Evolutionary conservation across 2,329 filamentous ascomycete genomes (phyloP), one percentile per base, ranked within the genome.

Genomic region (Aureobasidium sp.): DNA sequence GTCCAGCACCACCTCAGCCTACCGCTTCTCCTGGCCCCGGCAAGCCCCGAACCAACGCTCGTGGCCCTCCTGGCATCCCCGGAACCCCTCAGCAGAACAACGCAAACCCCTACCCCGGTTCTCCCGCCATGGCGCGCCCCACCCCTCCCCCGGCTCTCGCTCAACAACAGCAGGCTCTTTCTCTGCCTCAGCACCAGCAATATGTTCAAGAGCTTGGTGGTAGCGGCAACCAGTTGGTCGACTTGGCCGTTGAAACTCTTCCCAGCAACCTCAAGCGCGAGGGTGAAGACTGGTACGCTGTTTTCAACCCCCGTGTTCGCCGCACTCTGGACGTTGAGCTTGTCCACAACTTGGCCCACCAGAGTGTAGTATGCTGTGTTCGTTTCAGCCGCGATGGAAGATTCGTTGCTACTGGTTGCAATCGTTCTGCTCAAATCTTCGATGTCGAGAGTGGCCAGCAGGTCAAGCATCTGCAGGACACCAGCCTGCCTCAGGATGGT

Each of bases 351-450:
- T 82, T 99, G 57, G 84, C 85, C 63, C 94, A 99, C 70, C 90
- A 96, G 71, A 97, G 93, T 68, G 94, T 99, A 3, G 94, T 99
- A 0, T 99, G 94, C 81, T 99, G 94, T 73, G 94, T 99, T 37
- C 84, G 94, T 61, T 99, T 99, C 79, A 97, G 93, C 72, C 84
- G 89, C 60, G 94, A 99, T 70, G 94, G 94, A 67, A 92, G 95
- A 71, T 96, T 90, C 67, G 89, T 99, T 60, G 94, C 94, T 8
- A 99, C 94, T 5, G 94, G 94, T 45, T 97, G 94, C 80, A 99
- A 99, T 75, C 82, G 92, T 65, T 96, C 91, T n/a, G 94, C 94
- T n/a, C 93, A 97, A 75, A 99, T 99, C 68, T 99, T 94, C 74
- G 94, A 99, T 66, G 93, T 97, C 43, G 81, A 84, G 68, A 88